A percentile compares a stretch with the other conserved stretches of the same genome.
phyloP scores from a whole-genome alignment of 495 filamentous ascomycete genomes.

The Aspergillus heteromorphus region DNA sequence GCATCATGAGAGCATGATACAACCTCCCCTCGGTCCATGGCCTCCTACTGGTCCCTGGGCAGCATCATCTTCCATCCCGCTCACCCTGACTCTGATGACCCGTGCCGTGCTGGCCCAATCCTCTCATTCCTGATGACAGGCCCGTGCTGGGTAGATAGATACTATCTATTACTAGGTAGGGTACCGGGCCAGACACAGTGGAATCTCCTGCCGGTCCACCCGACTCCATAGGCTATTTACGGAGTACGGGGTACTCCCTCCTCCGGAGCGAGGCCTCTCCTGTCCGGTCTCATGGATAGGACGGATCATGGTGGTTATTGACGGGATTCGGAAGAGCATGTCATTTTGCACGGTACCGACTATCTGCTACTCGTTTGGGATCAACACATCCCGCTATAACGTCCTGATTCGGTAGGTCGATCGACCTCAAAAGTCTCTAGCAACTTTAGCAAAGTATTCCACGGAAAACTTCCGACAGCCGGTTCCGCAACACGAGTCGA shows the following conservation, averaged over 20 bases:
- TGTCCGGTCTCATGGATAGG: neutral
- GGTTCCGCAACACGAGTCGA: neutral
- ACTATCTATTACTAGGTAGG: no score
- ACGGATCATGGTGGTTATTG: neutral
- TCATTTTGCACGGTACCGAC: neutral
- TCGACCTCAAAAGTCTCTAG: neutral
- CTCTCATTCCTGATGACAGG: neutral
- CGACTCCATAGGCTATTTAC: neutral
- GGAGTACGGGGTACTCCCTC: neutral
- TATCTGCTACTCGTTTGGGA: neutral
- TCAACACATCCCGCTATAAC: neutral
- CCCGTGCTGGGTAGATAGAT: no score
- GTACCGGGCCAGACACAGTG: neutral
- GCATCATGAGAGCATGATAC: neutral
- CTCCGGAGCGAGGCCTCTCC: neutral
- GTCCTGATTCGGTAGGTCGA: neutral
- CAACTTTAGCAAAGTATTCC: neutral
- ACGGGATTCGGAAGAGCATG: neutral
- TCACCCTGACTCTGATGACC: neutral
- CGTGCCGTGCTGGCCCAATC: neutral
- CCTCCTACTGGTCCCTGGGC: neutral
- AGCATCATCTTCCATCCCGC: neutral
- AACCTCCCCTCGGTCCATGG: neutral
- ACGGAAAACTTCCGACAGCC: neutral
- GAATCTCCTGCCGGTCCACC: conserved; percentile 2